phyloP scores from a whole-genome alignment of 2,329 filamentous ascomycete species.

The Exophiala lecanii-corni region DNA sequence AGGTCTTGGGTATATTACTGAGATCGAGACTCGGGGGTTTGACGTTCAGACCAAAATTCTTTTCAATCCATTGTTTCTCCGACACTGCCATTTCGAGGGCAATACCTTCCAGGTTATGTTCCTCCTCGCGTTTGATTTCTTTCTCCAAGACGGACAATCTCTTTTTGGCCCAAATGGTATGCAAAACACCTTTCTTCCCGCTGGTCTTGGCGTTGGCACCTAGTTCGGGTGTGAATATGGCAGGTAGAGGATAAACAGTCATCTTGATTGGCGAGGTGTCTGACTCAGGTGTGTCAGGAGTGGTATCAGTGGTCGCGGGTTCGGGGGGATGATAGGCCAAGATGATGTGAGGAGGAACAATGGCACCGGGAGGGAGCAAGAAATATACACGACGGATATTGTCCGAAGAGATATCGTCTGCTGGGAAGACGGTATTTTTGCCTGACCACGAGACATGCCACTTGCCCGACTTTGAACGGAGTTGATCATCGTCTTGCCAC shows the following conservation, averaged over 20 bases:
- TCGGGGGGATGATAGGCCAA: conserved; percentile 51
- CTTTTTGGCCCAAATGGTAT: conserved; percentile 87
- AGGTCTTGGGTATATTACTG: conserved; percentile 24
- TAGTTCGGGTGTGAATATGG: conserved; percentile 76
- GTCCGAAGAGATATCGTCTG: conserved; percentile 54
- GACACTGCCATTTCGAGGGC: conserved; percentile 78
- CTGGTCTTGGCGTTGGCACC: conserved; percentile 61
- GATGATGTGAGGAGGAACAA: conserved; percentile 67
- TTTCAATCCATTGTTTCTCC: conserved; percentile 79
- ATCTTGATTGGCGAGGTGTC: conserved; percentile 37
- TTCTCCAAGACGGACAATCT: conserved; percentile 67
- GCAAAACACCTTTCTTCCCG: conserved; percentile 75
- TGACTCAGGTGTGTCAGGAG: conserved; percentile 30
- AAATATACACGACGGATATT: conserved; percentile 68
- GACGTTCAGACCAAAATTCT: conserved; percentile 66
- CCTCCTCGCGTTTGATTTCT: conserved; percentile 71
- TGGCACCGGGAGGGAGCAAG: conserved; percentile 66
- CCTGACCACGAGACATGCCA: conserved; percentile 85
- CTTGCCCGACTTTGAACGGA: conserved; percentile 44
- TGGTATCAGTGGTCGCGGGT: neutral
- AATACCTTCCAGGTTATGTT: conserved; percentile 72
- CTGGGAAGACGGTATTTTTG: conserved; percentile 66
- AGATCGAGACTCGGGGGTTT: conserved; percentile 29
- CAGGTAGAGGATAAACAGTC: conserved; percentile 73
- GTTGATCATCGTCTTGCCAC: conserved; percentile 65